phyloP scores from a whole-genome alignment of 805 yeast genomes.

The Ogataea salicorniae region DNA sequence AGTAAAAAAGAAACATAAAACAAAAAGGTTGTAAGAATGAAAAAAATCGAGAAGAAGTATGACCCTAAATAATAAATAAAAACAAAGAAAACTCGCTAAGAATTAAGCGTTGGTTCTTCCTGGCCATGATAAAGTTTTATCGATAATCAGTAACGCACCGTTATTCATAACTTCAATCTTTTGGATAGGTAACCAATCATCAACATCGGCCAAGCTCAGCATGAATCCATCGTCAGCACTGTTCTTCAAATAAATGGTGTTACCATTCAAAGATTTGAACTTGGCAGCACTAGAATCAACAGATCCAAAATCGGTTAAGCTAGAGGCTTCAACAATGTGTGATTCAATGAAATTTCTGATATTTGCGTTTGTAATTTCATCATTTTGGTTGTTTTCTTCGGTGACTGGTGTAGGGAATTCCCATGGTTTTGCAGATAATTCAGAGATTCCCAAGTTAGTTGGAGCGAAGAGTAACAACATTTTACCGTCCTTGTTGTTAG shows the following conservation, averaged over 20 bases:
- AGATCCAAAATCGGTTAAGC: slow-evolving; percentile 15
- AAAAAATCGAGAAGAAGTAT: neutral
- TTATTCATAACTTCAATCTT: slow-evolving; percentile 35
- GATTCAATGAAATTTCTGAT: slow-evolving; percentile 53
- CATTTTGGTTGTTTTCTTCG: slow-evolving; percentile 39
- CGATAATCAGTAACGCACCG: slow-evolving; percentile 42
- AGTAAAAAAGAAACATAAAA: neutral
- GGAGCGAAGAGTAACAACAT: slow-evolving; percentile 66
- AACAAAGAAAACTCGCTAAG: neutral
- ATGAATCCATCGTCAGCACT: slow-evolving; percentile 30
- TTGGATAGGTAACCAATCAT: slow-evolving; percentile 33
- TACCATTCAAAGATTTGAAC: slow-evolving; percentile 31
- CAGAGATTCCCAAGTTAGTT: slow-evolving; percentile 52
- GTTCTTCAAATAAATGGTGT: slow-evolving; percentile 33
- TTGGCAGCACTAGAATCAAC: slow-evolving; percentile 7
- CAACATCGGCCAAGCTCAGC: slow-evolving; percentile 28
- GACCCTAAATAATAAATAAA: neutral
- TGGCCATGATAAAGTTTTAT: slow-evolving; percentile 35
- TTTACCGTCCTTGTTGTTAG: slow-evolving; percentile 16
- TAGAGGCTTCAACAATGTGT: slow-evolving; percentile 45
- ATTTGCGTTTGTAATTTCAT: slow-evolving; percentile 45
- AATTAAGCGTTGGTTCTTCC: slow-evolving; percentile 12
- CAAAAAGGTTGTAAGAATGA: neutral
- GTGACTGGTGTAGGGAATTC: slow-evolving; percentile 57
- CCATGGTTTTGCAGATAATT: slow-evolving; percentile 66